These are phyloP conservation scores for Flammula alnicola DNA, from an alignment of 1,284 basidiomycete genomes.

Conservation along the genomic window DNA sequence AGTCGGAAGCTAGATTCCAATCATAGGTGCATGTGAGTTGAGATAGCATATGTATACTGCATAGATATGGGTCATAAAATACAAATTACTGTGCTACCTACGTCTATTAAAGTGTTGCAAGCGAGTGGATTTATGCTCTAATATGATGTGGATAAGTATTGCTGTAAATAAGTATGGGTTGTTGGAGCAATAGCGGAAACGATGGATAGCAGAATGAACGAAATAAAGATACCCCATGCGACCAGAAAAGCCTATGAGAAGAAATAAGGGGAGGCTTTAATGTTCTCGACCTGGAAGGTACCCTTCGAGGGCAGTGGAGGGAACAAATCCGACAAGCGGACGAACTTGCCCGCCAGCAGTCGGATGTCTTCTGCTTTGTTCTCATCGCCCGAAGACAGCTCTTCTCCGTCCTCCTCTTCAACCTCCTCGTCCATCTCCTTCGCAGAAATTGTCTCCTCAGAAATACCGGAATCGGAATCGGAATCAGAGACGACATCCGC, in stretches of 20 bases:
- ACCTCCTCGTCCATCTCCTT: constrained; percentile 18
- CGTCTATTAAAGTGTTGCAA: constrained; percentile 5
- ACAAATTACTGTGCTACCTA: constrained; percentile 10
- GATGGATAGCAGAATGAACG: not conserved
- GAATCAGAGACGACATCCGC: constrained; percentile 25
- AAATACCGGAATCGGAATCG: constrained; percentile 7
- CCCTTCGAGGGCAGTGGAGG: constrained; percentile 90
- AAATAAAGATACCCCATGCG: not conserved
- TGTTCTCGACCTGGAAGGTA: constrained; percentile 84
- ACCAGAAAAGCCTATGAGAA: constrained; percentile 66
- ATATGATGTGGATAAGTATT: not conserved
- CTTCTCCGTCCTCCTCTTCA: constrained; percentile 21
- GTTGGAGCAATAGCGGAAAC: not conserved
- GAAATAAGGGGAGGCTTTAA: constrained; percentile 88
- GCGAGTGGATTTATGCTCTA: constrained; percentile 3
- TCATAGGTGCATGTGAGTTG: too few relatives aligned
- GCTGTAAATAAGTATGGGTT: not conserved
- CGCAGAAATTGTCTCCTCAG: constrained; percentile 24
- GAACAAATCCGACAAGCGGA: constrained; percentile 77
- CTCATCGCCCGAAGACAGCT: constrained; percentile 23
- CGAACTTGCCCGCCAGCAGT: constrained; percentile 63
- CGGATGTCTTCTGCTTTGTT: constrained; percentile 26
- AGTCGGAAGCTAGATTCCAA: too few relatives aligned
- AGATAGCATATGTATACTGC: constrained; percentile 2
- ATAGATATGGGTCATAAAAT: constrained; percentile 8